These are phyloP conservation scores for Boechera retrofracta DNA, from an alignment of 345 rosid species.

Conservation along the genomic window DNA sequence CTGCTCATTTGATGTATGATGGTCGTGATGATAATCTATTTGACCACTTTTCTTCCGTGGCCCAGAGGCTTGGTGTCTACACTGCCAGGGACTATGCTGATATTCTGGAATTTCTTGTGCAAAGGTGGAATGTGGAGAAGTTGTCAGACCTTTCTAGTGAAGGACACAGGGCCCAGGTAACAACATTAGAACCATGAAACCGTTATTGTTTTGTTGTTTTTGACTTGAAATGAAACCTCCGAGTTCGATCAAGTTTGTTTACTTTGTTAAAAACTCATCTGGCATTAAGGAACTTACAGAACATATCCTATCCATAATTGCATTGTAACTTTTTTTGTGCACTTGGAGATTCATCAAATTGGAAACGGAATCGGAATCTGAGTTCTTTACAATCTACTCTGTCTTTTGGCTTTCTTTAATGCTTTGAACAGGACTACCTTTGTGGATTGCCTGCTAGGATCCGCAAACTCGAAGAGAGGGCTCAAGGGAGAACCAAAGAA, in stretches of 20 bases:
- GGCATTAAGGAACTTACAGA: slow-evolving; percentile 5
- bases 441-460: slow-evolving; percentile 53
- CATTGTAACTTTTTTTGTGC: slow-evolving; percentile 1
- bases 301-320: slow-evolving; percentile 1
- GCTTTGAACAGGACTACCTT: slow-evolving; percentile 48
- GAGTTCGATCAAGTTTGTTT: background rate
- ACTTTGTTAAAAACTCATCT: background rate
- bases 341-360: slow-evolving; percentile 16
- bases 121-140: slow-evolving; percentile 55
- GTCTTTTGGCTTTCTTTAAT: background rate
- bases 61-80: slow-evolving; percentile 63
- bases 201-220: background rate
- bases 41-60: slow-evolving; percentile 57
- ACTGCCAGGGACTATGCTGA: slow-evolving; percentile 63
- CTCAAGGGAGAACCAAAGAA: slow-evolving; percentile 51
- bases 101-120: slow-evolving; percentile 55
- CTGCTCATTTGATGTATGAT: slow-evolving; percentile 63
- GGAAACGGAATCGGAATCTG: slow-evolving; percentile 1
- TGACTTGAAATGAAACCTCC: slow-evolving; percentile 1
- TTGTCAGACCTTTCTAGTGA: slow-evolving; percentile 53
- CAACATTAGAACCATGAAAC: slow-evolving; percentile 26
- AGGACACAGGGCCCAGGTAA: slow-evolving; percentile 54
- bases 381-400: background rate
- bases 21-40: slow-evolving; percentile 55
- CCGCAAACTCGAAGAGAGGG: slow-evolving; percentile 59